Conservation (phyloP, 148 eudicot species). For the Salicornia ramosissima region DNA sequence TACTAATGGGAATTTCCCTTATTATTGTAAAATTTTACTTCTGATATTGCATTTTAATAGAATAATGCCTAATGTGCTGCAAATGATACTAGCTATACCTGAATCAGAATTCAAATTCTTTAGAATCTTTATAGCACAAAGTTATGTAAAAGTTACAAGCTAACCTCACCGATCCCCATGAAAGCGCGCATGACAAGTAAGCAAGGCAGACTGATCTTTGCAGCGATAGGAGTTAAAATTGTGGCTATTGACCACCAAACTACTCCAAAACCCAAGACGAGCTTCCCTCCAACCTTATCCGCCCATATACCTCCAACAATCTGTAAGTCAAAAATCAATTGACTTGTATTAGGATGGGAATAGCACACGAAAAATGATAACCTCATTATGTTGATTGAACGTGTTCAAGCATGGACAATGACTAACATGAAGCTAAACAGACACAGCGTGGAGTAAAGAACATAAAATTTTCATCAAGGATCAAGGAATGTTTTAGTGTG, state of each 20-base stretch:
- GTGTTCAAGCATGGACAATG: not conserved
- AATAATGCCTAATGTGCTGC: too few species aligned
- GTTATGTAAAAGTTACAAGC: constrained; percentile 21
- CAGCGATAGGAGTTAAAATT: constrained; percentile 91
- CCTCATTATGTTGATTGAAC: not conserved
- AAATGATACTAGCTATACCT: not conserved
- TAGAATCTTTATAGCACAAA: constrained; percentile 1
- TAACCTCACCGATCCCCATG: constrained; percentile 99
- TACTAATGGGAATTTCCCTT: too few species aligned
- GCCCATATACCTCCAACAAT: constrained; percentile 98
- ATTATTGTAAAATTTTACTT: too few species aligned
- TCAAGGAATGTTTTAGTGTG: not conserved
- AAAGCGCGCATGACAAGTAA: constrained; percentile 84
- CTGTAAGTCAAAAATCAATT: constrained; percentile 35
- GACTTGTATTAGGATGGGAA: not conserved
- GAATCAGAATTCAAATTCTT: too few species aligned
- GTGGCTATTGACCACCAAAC: constrained; percentile 98
- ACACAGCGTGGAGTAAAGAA: not conserved
- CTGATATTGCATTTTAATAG: too few species aligned
- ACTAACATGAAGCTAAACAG: not conserved
- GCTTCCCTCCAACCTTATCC: constrained; percentile 90
- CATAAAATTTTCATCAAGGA: not conserved
- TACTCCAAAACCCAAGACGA: constrained; percentile 94
- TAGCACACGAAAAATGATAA: not conserved
- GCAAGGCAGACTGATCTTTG: constrained; percentile 77